Base-by-base conservation (phyloP, 169 alveolate species). In the Cryptosporidium xiaoi region DNA sequence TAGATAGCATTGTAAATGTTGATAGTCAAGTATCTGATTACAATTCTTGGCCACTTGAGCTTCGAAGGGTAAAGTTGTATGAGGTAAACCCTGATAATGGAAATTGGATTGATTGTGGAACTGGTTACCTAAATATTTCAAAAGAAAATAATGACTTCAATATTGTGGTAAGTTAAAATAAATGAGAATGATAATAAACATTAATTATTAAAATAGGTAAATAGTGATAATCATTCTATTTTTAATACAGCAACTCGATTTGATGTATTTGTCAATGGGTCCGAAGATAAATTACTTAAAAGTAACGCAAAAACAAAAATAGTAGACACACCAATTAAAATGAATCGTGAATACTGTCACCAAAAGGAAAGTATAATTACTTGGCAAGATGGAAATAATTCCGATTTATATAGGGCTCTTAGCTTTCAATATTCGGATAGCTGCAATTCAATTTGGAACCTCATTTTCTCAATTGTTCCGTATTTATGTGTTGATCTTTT, bases 51-150 rank as follows among this genome's bases (percentile, higher is more conserved):
- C 87, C 87, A 8, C 60, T 77, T 7, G 87, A 77, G 44, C 66
- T 36, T 51, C 69, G 87, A 20, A 13, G 94, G 27, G 94, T 92
- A 31, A 92, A 92, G 55, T 84, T 92, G 13, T 92, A 92, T 84
- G 95, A 92, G 62, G 90, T 92, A 12, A 62, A 77, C 50, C 87
- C 87, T 24, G 87, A 77, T 24, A 77, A 77, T 46, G 87, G 87
- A 16, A 77, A 77, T 46, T 77, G 87, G 87, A 77, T 77, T 46
- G 87, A 77, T 16, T 77, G 87, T 44, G 87, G 87, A 46, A 77
- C 87, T 15, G 87, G 87, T 36, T 77, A 56, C 24, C 48, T 77
- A 77, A 56, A 48, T 15, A 46, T 77, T 56, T 40, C 13, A 6
- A 77, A 55, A 40, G 40, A 60, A 24, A 34, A 77, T 27, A 60